Evolutionary conservation across 495 filamentous ascomycete genomes (phyloP).

Genomic region (Trichoderma asperelloides): DNA sequence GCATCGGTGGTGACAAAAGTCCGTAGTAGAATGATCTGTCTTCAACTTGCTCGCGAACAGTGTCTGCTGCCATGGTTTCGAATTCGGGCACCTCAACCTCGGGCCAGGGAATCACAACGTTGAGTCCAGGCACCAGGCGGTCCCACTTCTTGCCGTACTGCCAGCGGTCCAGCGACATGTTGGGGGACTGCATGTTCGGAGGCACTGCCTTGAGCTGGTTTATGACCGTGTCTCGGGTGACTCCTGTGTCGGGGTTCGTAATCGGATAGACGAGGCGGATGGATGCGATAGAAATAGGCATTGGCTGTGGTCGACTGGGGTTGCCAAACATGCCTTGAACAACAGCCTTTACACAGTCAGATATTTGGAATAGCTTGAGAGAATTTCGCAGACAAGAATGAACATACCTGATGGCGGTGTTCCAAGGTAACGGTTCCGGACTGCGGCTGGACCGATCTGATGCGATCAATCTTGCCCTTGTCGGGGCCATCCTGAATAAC

Average conservation of each 20-base stretch:
- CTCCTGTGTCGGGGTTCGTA: slow-evolving; percentile 50
- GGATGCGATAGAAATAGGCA: slow-evolving; percentile 52
- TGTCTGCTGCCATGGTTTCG: slow-evolving; percentile 56
- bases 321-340: background rate
- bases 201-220: slow-evolving; percentile 42
- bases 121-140: slow-evolving; percentile 49
- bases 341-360: background rate
- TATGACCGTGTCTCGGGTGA: slow-evolving; percentile 63
- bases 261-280: slow-evolving; percentile 76
- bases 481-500: slow-evolving; percentile 67
- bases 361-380: background rate
- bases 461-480: slow-evolving; percentile 69
- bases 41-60: slow-evolving; percentile 66
- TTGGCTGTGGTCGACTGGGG: background rate
- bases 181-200: slow-evolving; percentile 22
- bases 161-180: slow-evolving; percentile 35
- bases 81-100: slow-evolving; percentile 32
- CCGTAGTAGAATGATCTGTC: slow-evolving; percentile 66
- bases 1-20: slow-evolving; percentile 69
- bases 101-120: slow-evolving; percentile 70
- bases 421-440: slow-evolving; percentile 52
- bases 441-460: slow-evolving; percentile 47
- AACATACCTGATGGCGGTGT: slow-evolving; percentile 21
- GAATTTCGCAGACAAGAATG: background rate
- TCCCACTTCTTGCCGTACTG: slow-evolving; percentile 34